Evolutionary conservation across 306 rosid species (phyloP), one percentile per base, ranked within the genome.

Genomic region (Vigna nakashimae): DNA sequence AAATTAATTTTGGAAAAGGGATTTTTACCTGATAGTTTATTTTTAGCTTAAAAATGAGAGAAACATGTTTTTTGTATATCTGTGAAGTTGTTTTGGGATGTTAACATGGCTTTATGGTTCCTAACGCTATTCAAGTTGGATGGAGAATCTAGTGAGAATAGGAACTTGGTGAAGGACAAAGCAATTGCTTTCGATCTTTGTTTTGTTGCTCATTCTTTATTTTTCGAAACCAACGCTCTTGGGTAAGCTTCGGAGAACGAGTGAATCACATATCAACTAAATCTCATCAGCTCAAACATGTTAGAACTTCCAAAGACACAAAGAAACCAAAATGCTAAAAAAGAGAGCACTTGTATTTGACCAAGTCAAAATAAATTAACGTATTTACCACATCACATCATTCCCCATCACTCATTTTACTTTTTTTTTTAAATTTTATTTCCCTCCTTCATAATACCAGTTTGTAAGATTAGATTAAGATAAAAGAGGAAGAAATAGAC

Each of bases 161-260:
- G 34, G 69, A 59, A 46, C 6, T 74, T 45, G 0, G 60, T 36
- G 67, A 60, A 17, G 38, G 60, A 60, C 79, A 74, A 30, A 74
- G 6, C 76, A 34, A 71, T 55, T 71, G 76, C 65, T 53, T 52
- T 71, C 50, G 14, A 34, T 18, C 76, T 71, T 43, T 66, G 71
- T 42, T 42, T 42, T 42, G 17, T 66, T 64, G 49, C 43, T 20
- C n/a, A 36, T 17, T 64, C 69, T 59, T 60, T 36, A n/a, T 64
- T 45, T 45, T 45, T 64, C 69, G 28, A 36, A 64, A 63, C 15
- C 26, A 45, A 8, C 10, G 2, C 17, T n/a, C 17, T 4, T 6
- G n/a, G 0, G 2, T 36, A 13, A 26, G 8, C 50, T 38, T 64
- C n/a, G 8, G 28, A 64, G 48, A 38, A 9, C 7, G 50, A 65